phyloP scores from a whole-genome alignment of 352 stramenopile species.

The Blastocystis sp. region DNA sequence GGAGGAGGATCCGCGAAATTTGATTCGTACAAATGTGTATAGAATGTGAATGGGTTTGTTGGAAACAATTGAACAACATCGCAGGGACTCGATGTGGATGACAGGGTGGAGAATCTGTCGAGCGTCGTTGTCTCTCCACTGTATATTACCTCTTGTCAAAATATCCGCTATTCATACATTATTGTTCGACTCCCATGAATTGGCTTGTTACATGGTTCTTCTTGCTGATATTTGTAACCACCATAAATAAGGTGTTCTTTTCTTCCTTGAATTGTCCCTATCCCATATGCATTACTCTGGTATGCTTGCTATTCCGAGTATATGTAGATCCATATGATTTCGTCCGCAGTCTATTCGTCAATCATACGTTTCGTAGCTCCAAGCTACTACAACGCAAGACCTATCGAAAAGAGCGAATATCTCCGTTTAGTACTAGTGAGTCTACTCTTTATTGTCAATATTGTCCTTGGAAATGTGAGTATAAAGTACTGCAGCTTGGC shows the following conservation, averaged over 20 bases:
- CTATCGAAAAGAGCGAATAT: conserved; percentile 8
- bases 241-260: conserved; percentile 53
- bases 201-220: conserved; percentile 61
- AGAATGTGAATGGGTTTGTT: conserved; percentile 40
- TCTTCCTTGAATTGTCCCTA: conserved; percentile 50
- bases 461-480: conserved; percentile 45
- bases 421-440: conserved; percentile 33
- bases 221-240: conserved; percentile 57
- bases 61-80: not conserved
- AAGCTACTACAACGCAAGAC: conserved; percentile 45
- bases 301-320: not conserved
- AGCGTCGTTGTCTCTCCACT: not conserved
- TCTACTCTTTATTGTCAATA: conserved; percentile 57
- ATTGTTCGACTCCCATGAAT: not conserved
- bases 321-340: conserved; percentile 59
- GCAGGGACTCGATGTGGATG: not conserved
- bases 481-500: conserved; percentile 60
- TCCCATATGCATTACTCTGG: conserved; percentile 42
- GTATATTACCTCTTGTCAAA: too few relatives aligned
- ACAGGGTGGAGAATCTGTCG: not conserved
- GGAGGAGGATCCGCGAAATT: conserved; percentile 67
- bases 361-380: not conserved
- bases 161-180: not conserved
- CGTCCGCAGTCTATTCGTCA: conserved; percentile 17
- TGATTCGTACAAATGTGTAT: conserved; percentile 46